A percentile compares a stretch with the other conserved stretches of the same genome.
phyloP scores from a whole-genome alignment of 192 early-diverging fungal species.

The Gryganskiella cystojenkinii region DNA sequence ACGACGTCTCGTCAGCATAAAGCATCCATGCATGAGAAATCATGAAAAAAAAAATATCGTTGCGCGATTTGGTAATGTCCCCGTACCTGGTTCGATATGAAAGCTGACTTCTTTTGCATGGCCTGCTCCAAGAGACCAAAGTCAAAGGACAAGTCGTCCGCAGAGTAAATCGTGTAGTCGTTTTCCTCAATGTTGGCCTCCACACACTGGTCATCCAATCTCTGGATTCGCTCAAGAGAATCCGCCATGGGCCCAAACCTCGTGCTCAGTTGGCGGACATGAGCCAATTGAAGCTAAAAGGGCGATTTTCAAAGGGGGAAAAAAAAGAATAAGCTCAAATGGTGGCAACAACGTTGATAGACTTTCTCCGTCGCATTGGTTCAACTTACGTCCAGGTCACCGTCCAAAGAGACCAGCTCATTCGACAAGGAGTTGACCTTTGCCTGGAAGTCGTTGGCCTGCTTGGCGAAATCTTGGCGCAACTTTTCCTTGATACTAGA shows the following conservation, averaged over 20 bases:
- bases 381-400: constrained; percentile 76
- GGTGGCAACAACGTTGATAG: not conserved
- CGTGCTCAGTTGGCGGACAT: constrained; percentile 68
- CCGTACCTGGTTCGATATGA: constrained; percentile 92
- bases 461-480: constrained; percentile 80
- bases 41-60: not conserved
- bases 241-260: constrained; percentile 63
- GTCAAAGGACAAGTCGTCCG: constrained; percentile 92
- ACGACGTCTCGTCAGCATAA: not conserved
- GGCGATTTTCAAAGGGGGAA: not conserved
- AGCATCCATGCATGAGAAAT: not conserved
- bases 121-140: constrained; percentile 82
- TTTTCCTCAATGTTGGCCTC: constrained; percentile 95
- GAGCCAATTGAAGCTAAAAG: constrained; percentile 60
- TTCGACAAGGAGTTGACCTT: constrained; percentile 77
- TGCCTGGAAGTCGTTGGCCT: constrained; percentile 84
- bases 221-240: constrained; percentile 65
- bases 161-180: constrained; percentile 91
- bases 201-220: constrained; percentile 72
- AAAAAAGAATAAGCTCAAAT: constrained; percentile 16
- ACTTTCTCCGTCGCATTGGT: not conserved
- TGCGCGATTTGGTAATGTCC: not conserved
- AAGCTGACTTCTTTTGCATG: constrained; percentile 81
- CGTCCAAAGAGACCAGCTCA: constrained; percentile 74
- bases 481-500: constrained; percentile 83